Percentiles rank a stretch among this genome's conserved stretches.
These are phyloP conservation scores for Paramecium pentaurelia DNA, from an alignment of 73 alveolate genomes.

Conservation along the genomic window DNA sequence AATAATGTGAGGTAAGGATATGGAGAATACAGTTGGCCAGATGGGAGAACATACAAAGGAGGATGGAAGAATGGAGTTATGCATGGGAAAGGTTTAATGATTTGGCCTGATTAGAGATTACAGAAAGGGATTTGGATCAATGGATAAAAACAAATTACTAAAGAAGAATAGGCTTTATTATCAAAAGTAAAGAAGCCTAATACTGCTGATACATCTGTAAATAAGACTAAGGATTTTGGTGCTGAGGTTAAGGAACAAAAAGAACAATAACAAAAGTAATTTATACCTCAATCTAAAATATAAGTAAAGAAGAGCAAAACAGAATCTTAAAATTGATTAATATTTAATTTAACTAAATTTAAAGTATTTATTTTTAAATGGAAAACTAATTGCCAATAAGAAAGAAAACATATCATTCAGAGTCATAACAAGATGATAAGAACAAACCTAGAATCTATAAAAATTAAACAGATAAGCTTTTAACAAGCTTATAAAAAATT, in stretches of 20 bases:
- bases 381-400: not conserved
- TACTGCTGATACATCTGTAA: not conserved
- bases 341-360: not conserved
- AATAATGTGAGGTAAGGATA: conserved; percentile 74
- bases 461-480: not conserved
- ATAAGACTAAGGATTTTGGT: not conserved
- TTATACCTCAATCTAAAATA: not conserved
- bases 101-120: not conserved
- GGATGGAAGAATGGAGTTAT: conserved; percentile 65
- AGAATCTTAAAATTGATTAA: not conserved
- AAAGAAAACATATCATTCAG: not conserved
- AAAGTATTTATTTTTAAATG: not conserved
- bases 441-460: not conserved
- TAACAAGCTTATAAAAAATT: not conserved
- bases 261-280: not conserved
- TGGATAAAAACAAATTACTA: not conserved
- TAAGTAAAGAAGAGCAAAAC: not conserved
- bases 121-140: conserved; percentile 3
- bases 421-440: not conserved
- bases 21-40: conserved; percentile 81
- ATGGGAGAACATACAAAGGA: conserved; percentile 73
- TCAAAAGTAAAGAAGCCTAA: not conserved
- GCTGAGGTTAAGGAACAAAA: not conserved
- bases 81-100: conserved; percentile 67
- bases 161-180: not conserved